These are phyloP conservation scores for Geranium incanum DNA, from an alignment of 441 rosid species.

Conservation along the genomic window DNA sequence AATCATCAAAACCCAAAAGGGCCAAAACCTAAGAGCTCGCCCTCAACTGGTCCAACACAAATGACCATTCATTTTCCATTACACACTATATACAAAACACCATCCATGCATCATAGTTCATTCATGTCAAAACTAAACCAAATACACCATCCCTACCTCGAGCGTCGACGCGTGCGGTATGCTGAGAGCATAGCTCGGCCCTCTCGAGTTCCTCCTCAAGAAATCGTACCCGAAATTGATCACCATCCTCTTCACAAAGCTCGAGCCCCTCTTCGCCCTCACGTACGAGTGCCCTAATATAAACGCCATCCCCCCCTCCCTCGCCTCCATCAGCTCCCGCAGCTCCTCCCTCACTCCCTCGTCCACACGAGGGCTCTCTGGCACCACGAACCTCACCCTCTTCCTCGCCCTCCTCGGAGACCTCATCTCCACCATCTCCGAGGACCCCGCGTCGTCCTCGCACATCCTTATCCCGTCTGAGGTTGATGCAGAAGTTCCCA, in stretches of 20 bases:
- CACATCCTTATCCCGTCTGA: conserved; percentile 18
- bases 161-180: conserved; percentile 83
- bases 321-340: conserved; percentile 55
- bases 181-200: conserved; percentile 83
- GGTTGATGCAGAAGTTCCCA: conserved; percentile 63
- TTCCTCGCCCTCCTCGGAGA: conserved; percentile 25
- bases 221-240: conserved; percentile 75
- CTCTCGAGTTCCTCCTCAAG: conserved; percentile 82
- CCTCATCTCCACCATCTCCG: conserved; percentile 37
- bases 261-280: conserved; percentile 79
- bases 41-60: no score
- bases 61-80: no score
- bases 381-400: conserved; percentile 67
- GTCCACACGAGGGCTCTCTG: conserved; percentile 36
- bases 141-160: conserved; percentile 96
- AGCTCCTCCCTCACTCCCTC: conserved; percentile 48
- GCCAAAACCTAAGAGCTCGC: no score
- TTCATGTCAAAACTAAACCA: conserved; percentile 32
- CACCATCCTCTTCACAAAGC: conserved; percentile 64
- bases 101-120: no score
- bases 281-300: conserved; percentile 89
- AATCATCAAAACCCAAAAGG: no score
- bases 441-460: conserved; percentile 49
- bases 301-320: conserved; percentile 78
- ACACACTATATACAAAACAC: no score